A percentile compares a stretch with the other conserved stretches of the same genome.
These are phyloP conservation scores for Fusarium sp. DNA, from an alignment of 2,329 filamentous ascomycete genomes.

Conservation along the genomic window DNA sequence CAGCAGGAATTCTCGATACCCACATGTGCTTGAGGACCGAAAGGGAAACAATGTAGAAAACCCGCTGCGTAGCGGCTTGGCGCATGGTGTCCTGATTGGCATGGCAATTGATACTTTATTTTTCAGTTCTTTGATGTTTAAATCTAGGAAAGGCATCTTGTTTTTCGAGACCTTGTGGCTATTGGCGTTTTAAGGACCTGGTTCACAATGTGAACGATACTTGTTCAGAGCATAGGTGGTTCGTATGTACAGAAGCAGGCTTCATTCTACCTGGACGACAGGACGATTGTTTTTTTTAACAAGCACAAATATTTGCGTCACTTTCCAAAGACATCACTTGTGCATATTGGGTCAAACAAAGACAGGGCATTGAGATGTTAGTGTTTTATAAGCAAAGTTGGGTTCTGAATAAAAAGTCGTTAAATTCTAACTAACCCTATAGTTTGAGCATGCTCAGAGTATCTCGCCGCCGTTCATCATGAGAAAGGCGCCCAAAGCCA, in stretches of 20 bases:
- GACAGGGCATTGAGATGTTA: too few relatives aligned
- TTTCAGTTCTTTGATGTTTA: constrained; percentile 2
- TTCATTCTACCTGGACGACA: not conserved
- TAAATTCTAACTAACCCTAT: constrained; percentile 11
- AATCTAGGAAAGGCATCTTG: constrained; percentile 3
- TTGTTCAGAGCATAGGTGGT: not conserved
- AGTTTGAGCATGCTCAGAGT: not conserved
- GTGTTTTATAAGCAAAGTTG: too few relatives aligned
- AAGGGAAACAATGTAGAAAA: constrained; percentile 43
- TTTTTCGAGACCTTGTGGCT: not conserved
- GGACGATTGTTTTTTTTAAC: not conserved
- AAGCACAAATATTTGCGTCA: too few relatives aligned
- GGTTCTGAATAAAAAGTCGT: not conserved
- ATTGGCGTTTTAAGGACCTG: constrained; percentile 32
- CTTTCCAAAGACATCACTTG: too few relatives aligned
- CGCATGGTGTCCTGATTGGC: constrained; percentile 41
- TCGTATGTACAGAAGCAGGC: not conserved
- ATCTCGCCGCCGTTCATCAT: constrained; percentile 23
- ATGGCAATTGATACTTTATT: constrained; percentile 31
- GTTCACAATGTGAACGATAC: not conserved
- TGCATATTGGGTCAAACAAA: too few relatives aligned
- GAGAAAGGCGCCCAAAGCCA: constrained; percentile 7
- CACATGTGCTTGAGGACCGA: constrained; percentile 41
- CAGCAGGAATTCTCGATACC: constrained; percentile 43
- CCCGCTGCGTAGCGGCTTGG: constrained; percentile 30